A percentile compares a stretch with the other conserved stretches of the same genome.
Conservation (phyloP, 441 rosid genomes). For the Iberis amara region DNA sequence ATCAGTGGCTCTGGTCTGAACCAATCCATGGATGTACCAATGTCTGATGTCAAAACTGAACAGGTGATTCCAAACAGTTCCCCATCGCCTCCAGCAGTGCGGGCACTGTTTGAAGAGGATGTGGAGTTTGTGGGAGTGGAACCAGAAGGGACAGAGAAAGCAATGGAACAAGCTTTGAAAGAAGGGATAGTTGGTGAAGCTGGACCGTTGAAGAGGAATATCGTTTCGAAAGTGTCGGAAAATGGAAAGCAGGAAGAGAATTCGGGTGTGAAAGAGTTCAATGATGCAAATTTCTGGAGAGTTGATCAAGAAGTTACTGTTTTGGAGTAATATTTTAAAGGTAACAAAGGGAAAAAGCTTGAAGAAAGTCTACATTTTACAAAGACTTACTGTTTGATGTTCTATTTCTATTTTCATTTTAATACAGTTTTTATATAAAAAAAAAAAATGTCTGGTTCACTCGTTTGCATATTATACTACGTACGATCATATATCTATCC, state of each 20-base stretch:
- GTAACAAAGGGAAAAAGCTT: neutral
- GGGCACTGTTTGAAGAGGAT: conserved; percentile 86
- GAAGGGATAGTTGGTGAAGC: conserved; percentile 98
- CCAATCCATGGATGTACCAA: conserved; percentile 51
- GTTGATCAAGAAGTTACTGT: conserved; percentile 84
- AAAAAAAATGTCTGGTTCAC: too few species aligned
- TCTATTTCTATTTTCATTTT: too few species aligned
- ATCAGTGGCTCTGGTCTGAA: conserved; percentile 51
- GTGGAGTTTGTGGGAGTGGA: conserved; percentile 96
- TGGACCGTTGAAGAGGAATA: conserved; percentile 64
- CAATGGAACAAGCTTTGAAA: conserved; percentile 88
- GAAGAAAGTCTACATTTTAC: conserved; percentile 6
- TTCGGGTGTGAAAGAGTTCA: conserved; percentile 69
- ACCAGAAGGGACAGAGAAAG: conserved; percentile 83
- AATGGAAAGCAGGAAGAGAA: conserved; percentile 38
- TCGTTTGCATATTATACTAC: too few species aligned
- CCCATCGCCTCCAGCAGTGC: conserved; percentile 38
- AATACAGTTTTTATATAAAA: too few species aligned
- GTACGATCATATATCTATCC: too few species aligned
- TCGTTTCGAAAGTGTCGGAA: conserved; percentile 39
- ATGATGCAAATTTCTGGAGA: conserved; percentile 86
- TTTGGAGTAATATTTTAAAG: conserved; percentile 40
- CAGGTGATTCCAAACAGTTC: conserved; percentile 48
- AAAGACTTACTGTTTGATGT: neutral
- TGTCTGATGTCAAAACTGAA: conserved; percentile 35